phyloP scores from a whole-genome alignment of 208 protist species.

The Endotrypanum monterogeii region DNA sequence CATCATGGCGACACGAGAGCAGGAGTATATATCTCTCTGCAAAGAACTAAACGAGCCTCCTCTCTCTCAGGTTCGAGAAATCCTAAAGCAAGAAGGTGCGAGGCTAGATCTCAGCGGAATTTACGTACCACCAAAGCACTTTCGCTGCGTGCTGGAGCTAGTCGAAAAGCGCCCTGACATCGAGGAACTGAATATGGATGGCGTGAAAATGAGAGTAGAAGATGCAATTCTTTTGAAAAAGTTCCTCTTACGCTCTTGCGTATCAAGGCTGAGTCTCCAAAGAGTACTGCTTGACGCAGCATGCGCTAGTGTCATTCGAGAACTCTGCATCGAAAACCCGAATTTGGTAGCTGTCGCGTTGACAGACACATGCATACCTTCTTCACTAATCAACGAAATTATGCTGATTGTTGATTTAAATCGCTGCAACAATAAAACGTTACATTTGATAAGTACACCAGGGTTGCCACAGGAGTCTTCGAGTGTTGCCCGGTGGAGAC shows the following conservation, averaged over 20 bases:
- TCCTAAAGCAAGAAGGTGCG: background rate
- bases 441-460: slow-evolving; percentile 2
- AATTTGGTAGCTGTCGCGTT: slow-evolving; percentile 39
- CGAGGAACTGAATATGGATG: slow-evolving; percentile 53
- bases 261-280: slow-evolving; percentile 43
- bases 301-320: slow-evolving; percentile 31
- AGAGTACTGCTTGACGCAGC: slow-evolving; percentile 37
- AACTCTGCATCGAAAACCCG: slow-evolving; percentile 40
- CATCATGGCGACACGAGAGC: background rate
- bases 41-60: slow-evolving; percentile 1
- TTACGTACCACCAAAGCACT: slow-evolving; percentile 47
- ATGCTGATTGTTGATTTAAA: slow-evolving; percentile 48
- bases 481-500: slow-evolving; percentile 9
- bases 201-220: slow-evolving; percentile 25
- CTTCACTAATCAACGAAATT: slow-evolving; percentile 38
- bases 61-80: slow-evolving; percentile 17
- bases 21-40: slow-evolving; percentile 27
- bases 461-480: slow-evolving; percentile 12
- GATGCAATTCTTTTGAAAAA: slow-evolving; percentile 41
- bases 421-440: slow-evolving; percentile 26
- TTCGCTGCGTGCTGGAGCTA: slow-evolving; percentile 40
- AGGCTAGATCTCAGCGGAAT: slow-evolving; percentile 42
- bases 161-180: slow-evolving; percentile 49
- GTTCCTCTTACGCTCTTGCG: slow-evolving; percentile 36
- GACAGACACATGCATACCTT: slow-evolving; percentile 36